These are phyloP conservation scores for Meyerozyma elateridarum DNA, from an alignment of 1,139 yeast species.

Conservation along the genomic window DNA sequence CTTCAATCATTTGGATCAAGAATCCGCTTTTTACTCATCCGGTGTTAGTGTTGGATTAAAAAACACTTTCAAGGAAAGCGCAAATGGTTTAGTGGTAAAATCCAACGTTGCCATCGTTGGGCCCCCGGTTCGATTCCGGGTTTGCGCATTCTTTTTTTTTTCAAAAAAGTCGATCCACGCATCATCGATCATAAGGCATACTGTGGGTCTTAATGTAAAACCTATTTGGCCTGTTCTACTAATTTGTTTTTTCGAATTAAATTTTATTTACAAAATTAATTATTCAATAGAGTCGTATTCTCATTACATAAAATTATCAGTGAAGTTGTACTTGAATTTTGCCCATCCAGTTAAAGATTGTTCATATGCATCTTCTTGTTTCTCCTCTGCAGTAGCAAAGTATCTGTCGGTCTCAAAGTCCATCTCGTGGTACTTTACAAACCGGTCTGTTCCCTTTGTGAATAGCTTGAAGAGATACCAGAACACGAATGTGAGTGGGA, in stretches of 20 bases:
- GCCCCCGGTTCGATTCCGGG: slow-evolving; percentile 19
- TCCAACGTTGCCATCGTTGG: slow-evolving; percentile 18
- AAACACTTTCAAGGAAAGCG: too few species aligned
- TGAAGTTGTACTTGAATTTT: slow-evolving; percentile 30
- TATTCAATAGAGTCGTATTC: too few species aligned
- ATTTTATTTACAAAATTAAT: too few species aligned
- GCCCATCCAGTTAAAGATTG: slow-evolving; percentile 44
- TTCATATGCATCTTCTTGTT: slow-evolving; percentile 31
- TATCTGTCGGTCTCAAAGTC: slow-evolving; percentile 61
- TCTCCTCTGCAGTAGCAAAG: slow-evolving; percentile 46
- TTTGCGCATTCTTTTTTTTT: slow-evolving; percentile 14
- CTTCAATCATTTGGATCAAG: too few species aligned
- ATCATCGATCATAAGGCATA: too few species aligned
- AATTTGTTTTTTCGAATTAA: too few species aligned
- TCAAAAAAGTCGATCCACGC: too few species aligned
- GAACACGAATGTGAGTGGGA: slow-evolving; percentile 30
- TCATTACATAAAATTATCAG: slow-evolving; percentile 18
- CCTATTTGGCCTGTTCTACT: too few species aligned
- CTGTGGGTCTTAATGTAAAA: too few species aligned
- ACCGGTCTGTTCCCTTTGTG: slow-evolving; percentile 42
- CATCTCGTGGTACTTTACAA: slow-evolving; percentile 49
- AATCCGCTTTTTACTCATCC: too few species aligned
- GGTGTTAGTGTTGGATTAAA: too few species aligned
- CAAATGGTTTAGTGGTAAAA: slow-evolving; percentile 19
- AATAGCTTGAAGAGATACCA: slow-evolving; percentile 47